A percentile compares a stretch with the other conserved stretches of the same genome.
Conservation (phyloP, 768 basidiomycete species). For the Pleurotus tuoliensis region DNA sequence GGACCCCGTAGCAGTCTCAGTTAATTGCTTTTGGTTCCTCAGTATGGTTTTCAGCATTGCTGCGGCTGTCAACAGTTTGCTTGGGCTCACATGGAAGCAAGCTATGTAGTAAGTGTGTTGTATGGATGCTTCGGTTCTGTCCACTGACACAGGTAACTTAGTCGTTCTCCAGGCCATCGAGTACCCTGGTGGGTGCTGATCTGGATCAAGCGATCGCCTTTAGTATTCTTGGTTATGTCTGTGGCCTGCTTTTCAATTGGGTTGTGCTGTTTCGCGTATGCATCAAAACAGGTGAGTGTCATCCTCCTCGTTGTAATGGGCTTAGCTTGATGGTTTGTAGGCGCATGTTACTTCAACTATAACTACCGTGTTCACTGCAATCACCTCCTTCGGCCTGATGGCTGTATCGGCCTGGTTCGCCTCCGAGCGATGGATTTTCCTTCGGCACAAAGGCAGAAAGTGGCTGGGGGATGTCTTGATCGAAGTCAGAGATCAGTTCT, state of each 20-base stretch:
- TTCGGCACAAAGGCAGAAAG: constrained; percentile 59
- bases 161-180: constrained; percentile 71
- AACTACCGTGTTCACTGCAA: constrained; percentile 73
- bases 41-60: constrained; percentile 76
- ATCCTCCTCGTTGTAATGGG: not conserved
- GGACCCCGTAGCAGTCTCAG: constrained; percentile 40
- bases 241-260: constrained; percentile 82
- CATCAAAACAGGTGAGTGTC: constrained; percentile 57
- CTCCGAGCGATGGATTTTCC: constrained; percentile 63
- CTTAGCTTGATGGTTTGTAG: constrained; percentile 27
- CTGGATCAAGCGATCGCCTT: constrained; percentile 82
- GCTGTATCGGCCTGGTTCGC: constrained; percentile 76
- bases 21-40: constrained; percentile 73
- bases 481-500: constrained; percentile 38
- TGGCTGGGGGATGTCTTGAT: constrained; percentile 63
- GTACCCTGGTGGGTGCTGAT: constrained; percentile 83
- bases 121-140: not conserved
- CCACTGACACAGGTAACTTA: constrained; percentile 18
- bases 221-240: constrained; percentile 80
- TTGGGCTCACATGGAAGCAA: constrained; percentile 77
- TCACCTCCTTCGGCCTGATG: constrained; percentile 66
- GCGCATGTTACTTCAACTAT: constrained; percentile 58
- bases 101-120: constrained; percentile 67
- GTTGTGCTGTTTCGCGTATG: constrained; percentile 72
- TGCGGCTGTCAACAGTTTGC: constrained; percentile 72